phyloP scores from a whole-genome alignment of 2,329 filamentous ascomycete species.

The Magnaporthales sp. region DNA sequence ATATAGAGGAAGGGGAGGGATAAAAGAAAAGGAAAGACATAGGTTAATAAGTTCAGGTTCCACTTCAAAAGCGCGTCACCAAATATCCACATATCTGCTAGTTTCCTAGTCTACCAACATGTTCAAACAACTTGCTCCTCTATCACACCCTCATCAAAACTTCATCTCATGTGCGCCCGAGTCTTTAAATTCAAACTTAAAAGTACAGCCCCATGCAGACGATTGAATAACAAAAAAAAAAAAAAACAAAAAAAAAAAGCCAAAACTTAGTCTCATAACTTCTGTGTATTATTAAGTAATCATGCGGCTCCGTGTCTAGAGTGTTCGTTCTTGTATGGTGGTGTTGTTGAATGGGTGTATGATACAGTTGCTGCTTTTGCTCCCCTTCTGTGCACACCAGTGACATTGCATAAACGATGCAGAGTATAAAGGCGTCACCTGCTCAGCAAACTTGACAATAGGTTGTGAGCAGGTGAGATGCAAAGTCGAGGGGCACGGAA shows the following conservation, averaged over 20 bases:
- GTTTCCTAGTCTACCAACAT: background rate
- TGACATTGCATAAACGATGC: background rate
- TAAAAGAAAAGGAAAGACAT: no score
- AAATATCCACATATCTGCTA: background rate
- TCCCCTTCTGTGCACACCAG: background rate
- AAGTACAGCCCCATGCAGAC: background rate
- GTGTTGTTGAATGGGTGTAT: constrained; percentile 1
- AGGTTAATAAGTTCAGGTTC: background rate
- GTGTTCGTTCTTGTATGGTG: constrained; percentile 1
- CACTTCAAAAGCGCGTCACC: background rate
- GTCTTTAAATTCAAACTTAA: background rate
- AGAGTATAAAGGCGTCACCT: background rate
- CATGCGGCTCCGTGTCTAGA: constrained; percentile 1
- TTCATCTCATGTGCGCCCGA: background rate
- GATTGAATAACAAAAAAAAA: background rate
- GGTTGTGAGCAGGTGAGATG: background rate
- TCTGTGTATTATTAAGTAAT: background rate
- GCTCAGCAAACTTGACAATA: background rate
- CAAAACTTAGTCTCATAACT: background rate
- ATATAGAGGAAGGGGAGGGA: no score
- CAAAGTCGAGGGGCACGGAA: background rate
- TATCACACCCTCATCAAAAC: background rate
- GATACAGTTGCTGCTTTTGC: background rate
- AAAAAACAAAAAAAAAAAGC: background rate
- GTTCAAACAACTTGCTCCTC: background rate